These are phyloP conservation scores for Nannochloris sp. DNA, from an alignment of 139 green algal species.

Conservation along the genomic window DNA sequence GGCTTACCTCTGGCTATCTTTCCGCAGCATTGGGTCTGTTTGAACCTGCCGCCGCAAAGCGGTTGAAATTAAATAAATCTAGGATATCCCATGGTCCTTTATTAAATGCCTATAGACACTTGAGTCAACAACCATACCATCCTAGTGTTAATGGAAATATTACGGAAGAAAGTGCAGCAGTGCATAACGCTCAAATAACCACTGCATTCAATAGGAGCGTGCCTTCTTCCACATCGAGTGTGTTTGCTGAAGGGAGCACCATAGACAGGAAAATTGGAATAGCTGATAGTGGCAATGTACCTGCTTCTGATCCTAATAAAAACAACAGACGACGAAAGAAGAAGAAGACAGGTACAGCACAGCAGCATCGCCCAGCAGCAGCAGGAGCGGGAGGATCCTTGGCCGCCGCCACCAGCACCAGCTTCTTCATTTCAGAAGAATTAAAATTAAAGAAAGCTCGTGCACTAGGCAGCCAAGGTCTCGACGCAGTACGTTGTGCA, in stretches of 20 bases:
- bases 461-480: neutral
- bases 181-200: no score
- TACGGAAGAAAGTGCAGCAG: neutral
- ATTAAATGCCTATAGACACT: conserved; percentile 11
- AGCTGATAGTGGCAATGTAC: no score
- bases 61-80: conserved; percentile 21
- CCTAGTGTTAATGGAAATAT: neutral
- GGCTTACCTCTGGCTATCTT: conserved; percentile 47
- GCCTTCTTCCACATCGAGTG: neutral
- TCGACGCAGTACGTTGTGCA: conserved; percentile 35
- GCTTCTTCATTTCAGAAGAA: neutral
- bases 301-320: no score
- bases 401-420: neutral
- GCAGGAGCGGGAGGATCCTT: neutral
- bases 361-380: neutral
- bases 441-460: neutral
- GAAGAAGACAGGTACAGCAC: neutral
- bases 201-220: neutral
- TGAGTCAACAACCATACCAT: conserved; percentile 3
- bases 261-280: no score
- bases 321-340: neutral
- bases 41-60: conserved; percentile 28
- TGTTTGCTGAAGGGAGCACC: no score
- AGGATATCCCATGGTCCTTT: conserved; percentile 11
- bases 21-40: conserved; percentile 52